A percentile compares a stretch with the other conserved stretches of the same genome.
phyloP scores from a whole-genome alignment of 2,329 filamentous ascomycete species.

The Escovopsis weberi region DNA sequence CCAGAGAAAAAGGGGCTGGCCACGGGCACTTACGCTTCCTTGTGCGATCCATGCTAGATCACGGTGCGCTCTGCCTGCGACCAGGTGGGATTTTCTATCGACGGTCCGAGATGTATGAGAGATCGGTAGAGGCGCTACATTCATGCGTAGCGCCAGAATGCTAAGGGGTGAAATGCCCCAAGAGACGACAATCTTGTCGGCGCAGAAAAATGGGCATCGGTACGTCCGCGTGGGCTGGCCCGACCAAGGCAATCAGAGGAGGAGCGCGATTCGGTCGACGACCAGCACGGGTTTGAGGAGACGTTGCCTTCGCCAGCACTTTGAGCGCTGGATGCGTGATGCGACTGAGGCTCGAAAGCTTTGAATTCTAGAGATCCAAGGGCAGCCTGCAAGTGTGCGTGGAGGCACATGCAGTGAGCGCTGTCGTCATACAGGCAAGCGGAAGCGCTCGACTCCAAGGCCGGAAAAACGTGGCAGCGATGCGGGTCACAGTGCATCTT shows the following conservation, averaged over 20 bases:
- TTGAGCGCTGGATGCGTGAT: no score
- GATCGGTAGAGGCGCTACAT: constrained; percentile 27
- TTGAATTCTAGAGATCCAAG: no score
- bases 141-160: constrained; percentile 24
- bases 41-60: constrained; percentile 45
- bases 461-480: constrained; percentile 3
- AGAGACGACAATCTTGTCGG: constrained; percentile 19
- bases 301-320: no score
- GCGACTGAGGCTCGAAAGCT: no score
- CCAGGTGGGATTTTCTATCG: constrained; percentile 8
- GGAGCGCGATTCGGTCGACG: constrained; percentile 1
- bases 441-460: no score
- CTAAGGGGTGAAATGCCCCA: constrained; percentile 27
- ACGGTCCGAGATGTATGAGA: not conserved
- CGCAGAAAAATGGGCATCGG: constrained; percentile 25
- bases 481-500: no score
- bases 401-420: no score
- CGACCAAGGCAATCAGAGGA: constrained; percentile 4
- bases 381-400: no score
- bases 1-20: not conserved
- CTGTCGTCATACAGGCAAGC: no score
- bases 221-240: constrained; percentile 18
- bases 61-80: constrained; percentile 11
- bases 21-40: constrained; percentile 39
- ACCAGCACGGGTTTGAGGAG: constrained; percentile 1